Percentiles rank a stretch among this genome's conserved stretches.
These are phyloP conservation scores for Madurella mycetomatis DNA, from an alignment of 2,329 filamentous ascomycete species.

Conservation along the genomic window DNA sequence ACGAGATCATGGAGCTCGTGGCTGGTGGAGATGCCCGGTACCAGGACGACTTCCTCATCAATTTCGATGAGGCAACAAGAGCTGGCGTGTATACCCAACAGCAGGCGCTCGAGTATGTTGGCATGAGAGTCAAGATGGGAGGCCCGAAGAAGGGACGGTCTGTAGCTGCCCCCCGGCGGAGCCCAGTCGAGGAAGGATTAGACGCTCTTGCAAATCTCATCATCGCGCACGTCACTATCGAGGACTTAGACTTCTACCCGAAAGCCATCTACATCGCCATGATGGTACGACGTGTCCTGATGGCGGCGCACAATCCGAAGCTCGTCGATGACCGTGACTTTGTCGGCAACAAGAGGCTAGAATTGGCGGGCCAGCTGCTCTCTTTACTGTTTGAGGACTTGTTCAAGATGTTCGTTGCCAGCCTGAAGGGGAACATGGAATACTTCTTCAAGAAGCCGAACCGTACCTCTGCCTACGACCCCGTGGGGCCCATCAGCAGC, in stretches of 20 bases:
- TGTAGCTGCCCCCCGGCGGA: conserved; percentile 52
- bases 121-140: conserved; percentile 81
- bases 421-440: conserved; percentile 90
- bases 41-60: conserved; percentile 91
- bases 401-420: conserved; percentile 89
- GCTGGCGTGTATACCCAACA: conserved; percentile 87
- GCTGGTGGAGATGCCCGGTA: conserved; percentile 83
- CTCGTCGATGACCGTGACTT: conserved; percentile 96
- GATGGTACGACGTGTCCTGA: conserved; percentile 94
- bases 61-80: conserved; percentile 88
- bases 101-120: conserved; percentile 90
- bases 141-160: conserved; percentile 47
- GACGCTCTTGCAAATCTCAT: conserved; percentile 91
- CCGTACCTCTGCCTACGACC: conserved; percentile 82
- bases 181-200: conserved; percentile 84
- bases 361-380: conserved; percentile 89
- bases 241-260: conserved; percentile 89
- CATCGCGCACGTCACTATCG: conserved; percentile 89
- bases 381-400: conserved; percentile 94
- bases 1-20: conserved; percentile 88
- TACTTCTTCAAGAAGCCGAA: conserved; percentile 94
- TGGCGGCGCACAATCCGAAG: conserved; percentile 85
- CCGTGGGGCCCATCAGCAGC: conserved; percentile 75
- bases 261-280: conserved; percentile 95
- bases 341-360: conserved; percentile 93